Conservation (phyloP, 2,329 filamentous ascomycete genomes). For the Pseudocercospora musae region DNA sequence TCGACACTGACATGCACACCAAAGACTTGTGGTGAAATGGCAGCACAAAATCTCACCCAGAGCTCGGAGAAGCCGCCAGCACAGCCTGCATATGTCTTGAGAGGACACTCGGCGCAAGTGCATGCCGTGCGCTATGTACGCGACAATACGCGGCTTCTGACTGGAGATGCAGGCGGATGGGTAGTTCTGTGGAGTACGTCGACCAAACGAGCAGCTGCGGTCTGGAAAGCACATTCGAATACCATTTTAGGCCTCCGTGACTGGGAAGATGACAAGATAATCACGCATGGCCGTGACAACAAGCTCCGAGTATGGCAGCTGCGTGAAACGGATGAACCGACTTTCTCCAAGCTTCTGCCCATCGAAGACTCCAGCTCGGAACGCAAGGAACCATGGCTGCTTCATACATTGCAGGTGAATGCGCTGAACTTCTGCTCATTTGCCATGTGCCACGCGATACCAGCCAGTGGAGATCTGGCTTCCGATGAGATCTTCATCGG, state of each 20-base stretch:
- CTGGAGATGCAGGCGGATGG: conserved; percentile 88
- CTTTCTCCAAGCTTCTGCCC: conserved; percentile 66
- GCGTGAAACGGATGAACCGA: conserved; percentile 55
- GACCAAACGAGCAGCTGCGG: conserved; percentile 73
- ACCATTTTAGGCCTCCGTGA: conserved; percentile 70
- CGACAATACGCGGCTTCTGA: conserved; percentile 71
- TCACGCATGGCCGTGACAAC: conserved; percentile 93
- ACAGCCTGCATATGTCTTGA: conserved; percentile 67
- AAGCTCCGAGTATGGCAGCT: conserved; percentile 83
- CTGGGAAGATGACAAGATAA: conserved; percentile 70
- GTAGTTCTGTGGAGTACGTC: conserved; percentile 80
- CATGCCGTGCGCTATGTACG: conserved; percentile 72
- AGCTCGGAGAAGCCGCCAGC: conserved; percentile 43
- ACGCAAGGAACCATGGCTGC: conserved; percentile 72
- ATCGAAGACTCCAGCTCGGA: conserved; percentile 50
- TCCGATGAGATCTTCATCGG: conserved; percentile 60
- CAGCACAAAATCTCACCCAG: conserved; percentile 12
- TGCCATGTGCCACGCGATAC: conserved; percentile 50
- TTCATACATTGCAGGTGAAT: conserved; percentile 80
- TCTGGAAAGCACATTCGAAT: conserved; percentile 81
- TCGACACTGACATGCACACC: not conserved
- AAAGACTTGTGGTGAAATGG: not conserved
- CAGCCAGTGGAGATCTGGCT: conserved; percentile 10
- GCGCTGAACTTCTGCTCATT: conserved; percentile 95
- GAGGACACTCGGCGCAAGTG: conserved; percentile 78